These are phyloP conservation scores for Trametes villosa DNA, from an alignment of 768 basidiomycete genomes.

Conservation along the genomic window DNA sequence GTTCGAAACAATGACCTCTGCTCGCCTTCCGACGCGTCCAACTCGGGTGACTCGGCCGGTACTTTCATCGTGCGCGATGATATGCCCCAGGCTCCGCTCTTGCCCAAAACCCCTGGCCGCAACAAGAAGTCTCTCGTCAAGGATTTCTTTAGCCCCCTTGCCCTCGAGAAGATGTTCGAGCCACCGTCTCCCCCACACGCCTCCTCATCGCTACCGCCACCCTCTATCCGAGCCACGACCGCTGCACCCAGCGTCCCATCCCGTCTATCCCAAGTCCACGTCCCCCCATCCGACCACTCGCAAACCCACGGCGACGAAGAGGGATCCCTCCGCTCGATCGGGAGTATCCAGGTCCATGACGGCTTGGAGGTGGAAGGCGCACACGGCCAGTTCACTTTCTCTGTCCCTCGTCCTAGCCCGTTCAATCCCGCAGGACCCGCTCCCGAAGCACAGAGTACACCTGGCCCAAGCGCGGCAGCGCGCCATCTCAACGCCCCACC, in stretches of 20 bases:
- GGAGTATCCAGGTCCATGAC: not conserved
- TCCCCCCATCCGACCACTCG: constrained; percentile 25
- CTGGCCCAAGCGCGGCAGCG: constrained; percentile 42
- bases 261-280: constrained; percentile 43
- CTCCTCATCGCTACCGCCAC: constrained; percentile 2
- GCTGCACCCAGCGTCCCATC: constrained; percentile 36
- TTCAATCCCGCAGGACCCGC: constrained; percentile 30
- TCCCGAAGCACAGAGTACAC: constrained; percentile 69
- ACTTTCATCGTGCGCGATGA: constrained; percentile 82
- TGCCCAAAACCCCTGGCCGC: constrained; percentile 69
- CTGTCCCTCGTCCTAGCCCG: constrained; percentile 53
- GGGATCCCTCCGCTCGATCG: not conserved
- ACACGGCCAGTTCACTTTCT: constrained; percentile 76
- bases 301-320: not conserved
- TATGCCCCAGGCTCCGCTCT: constrained; percentile 53
- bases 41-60: constrained; percentile 48
- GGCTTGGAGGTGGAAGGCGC: constrained; percentile 23
- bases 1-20: constrained; percentile 38
- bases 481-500: constrained; percentile 39
- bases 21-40: constrained; percentile 28
- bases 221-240: constrained; percentile 13
- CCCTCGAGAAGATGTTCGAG: constrained; percentile 91
- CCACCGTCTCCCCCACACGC: constrained; percentile 78
- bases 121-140: constrained; percentile 66
- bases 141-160: constrained; percentile 87